A percentile compares a stretch with the other conserved stretches of the same genome.
phyloP scores from a whole-genome alignment of 371 early-diverging fungal species.

The Mucor racemosus region DNA sequence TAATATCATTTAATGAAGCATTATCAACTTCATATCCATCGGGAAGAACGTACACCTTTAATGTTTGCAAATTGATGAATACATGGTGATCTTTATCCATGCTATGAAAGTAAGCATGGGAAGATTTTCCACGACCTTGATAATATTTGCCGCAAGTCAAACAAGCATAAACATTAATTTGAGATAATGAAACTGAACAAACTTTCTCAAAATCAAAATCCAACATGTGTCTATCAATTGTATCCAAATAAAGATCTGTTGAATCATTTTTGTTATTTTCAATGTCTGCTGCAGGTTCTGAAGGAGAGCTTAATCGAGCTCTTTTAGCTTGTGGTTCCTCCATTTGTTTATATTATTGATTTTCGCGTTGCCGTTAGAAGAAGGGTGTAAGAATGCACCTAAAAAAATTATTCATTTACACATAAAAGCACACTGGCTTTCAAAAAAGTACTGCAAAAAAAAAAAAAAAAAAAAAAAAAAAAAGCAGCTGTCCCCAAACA shows the following conservation, averaged over 20 bases:
- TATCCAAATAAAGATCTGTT: conserved; percentile 63
- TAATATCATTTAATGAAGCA: conserved; percentile 90
- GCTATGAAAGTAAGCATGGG: conserved; percentile 96
- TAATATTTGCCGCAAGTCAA: conserved; percentile 97
- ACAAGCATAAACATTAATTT: conserved; percentile 96
- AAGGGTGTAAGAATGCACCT: neutral
- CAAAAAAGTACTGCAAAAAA: neutral
- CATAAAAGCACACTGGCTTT: neutral
- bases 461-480: too few species aligned
- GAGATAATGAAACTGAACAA: conserved; percentile 92
- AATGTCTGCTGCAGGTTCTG: neutral
- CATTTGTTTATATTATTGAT: neutral
- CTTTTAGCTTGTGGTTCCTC: conserved; percentile 44
- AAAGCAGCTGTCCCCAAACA: conserved; percentile 5
- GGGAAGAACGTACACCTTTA: conserved; percentile 91
- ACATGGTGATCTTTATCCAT: conserved; percentile 96
- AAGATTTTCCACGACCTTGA: conserved; percentile 91
- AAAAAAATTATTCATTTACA: too few species aligned
- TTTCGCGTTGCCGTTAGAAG: neutral
- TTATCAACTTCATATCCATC: conserved; percentile 93
- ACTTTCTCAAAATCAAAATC: conserved; percentile 99
- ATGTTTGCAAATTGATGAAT: conserved; percentile 89
- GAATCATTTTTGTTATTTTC: conserved; percentile 23
- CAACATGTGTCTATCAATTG: conserved; percentile 85
- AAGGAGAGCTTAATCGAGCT: conserved; percentile 29